These are phyloP conservation scores for Escovopsis sp. DNA, from an alignment of 2,329 filamentous ascomycete species.

Conservation along the genomic window DNA sequence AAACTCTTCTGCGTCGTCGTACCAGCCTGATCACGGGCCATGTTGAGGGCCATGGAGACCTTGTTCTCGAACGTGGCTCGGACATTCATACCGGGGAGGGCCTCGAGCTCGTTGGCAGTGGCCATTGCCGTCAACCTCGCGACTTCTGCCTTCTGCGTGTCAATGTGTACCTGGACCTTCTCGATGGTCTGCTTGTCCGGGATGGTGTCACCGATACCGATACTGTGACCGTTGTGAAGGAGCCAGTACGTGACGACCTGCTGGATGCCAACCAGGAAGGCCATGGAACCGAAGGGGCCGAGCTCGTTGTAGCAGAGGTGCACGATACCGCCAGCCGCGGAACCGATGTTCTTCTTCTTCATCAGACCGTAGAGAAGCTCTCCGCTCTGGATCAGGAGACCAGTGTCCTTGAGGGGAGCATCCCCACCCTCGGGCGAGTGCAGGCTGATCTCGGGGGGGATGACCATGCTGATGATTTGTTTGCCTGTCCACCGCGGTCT, in stretches of 20 bases:
- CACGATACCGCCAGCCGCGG: constrained; percentile 76
- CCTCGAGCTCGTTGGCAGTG: constrained; percentile 75
- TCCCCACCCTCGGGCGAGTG: constrained; percentile 49
- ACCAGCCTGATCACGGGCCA: constrained; percentile 91
- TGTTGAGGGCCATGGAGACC: constrained; percentile 86
- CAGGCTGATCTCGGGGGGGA: constrained; percentile 75
- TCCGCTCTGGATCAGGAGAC: constrained; percentile 70
- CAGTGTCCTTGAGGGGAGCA: constrained; percentile 57
- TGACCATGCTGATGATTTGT: constrained; percentile 87
- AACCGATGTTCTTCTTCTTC: constrained; percentile 89
- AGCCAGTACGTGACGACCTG: constrained; percentile 96
- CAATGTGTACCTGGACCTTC: constrained; percentile 70
- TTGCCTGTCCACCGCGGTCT: constrained; percentile 94
- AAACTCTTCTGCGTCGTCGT: constrained; percentile 80
- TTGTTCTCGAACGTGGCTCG: constrained; percentile 97
- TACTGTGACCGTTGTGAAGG: constrained; percentile 89
- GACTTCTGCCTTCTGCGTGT: constrained; percentile 69
- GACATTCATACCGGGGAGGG: constrained; percentile 95
- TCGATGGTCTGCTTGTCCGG: constrained; percentile 74
- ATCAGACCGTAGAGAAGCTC: constrained; percentile 82
- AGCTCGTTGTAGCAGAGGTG: constrained; percentile 96
- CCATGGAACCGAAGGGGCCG: constrained; percentile 71
- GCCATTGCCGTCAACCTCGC: constrained; percentile 60
- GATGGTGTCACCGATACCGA: constrained; percentile 96
- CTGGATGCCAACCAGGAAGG: constrained; percentile 92